phyloP scores from a whole-genome alignment of 164 flowering plant species.

The Malania oleifera region DNA sequence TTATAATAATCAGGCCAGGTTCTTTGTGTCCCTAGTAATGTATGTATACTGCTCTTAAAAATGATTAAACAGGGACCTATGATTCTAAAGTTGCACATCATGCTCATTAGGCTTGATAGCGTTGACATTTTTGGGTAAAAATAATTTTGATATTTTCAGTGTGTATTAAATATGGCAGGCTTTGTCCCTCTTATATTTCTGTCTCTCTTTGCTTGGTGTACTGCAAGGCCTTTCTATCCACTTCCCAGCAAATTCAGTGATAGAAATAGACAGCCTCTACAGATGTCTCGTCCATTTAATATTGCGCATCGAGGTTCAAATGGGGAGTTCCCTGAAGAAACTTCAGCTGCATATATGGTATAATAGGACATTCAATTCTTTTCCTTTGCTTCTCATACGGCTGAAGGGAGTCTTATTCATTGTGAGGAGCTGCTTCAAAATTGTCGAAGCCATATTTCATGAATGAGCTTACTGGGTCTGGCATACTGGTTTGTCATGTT shows the following conservation, averaged over 20 bases:
- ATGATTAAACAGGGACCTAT: not conserved
- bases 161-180: constrained; percentile 35
- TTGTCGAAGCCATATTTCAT: no score
- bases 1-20: not conserved
- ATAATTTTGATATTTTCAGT: not conserved
- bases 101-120: not conserved
- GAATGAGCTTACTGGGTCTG: no score
- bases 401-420: not conserved
- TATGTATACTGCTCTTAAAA: not conserved
- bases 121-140: not conserved
- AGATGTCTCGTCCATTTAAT: constrained; percentile 65
- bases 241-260: constrained; percentile 45
- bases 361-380: no score
- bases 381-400: no score
- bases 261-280: constrained; percentile 39
- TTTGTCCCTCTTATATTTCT: constrained; percentile 31
- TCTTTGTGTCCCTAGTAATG: not conserved
- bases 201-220: constrained; percentile 30
- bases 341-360: constrained; percentile 65
- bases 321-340: constrained; percentile 80
- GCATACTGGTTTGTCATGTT: no score
- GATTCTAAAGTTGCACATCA: not conserved
- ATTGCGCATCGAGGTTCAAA: constrained; percentile 74
- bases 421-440: not conserved
- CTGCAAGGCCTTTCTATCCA: constrained; percentile 55